Percentiles rank a stretch among this genome's conserved stretches.
Evolutionary conservation across 1,139 yeast species (phyloP).

Genomic region (Diutina rugosa): DNA sequence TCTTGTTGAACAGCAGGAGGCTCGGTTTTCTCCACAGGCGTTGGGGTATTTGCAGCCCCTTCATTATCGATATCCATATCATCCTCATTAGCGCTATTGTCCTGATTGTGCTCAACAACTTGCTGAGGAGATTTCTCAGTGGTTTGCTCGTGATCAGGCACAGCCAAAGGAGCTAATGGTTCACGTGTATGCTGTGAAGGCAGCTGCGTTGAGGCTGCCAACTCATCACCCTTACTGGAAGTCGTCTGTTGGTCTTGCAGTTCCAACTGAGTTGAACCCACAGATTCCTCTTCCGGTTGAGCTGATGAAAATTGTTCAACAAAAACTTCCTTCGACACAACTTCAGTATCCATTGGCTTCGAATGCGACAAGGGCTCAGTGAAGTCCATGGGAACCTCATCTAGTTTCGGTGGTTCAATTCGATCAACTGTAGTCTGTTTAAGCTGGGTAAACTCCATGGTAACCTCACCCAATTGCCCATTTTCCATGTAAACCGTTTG

Average conservation of each 20-base stretch:
- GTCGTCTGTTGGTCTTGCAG: too few relatives aligned
- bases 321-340: neutral
- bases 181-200: neutral
- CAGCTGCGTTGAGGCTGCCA: neutral
- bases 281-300: neutral
- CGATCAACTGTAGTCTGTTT: neutral
- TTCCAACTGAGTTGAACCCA: neutral
- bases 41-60: neutral
- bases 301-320: neutral
- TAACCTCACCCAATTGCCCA: neutral
- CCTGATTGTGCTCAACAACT: too few relatives aligned
- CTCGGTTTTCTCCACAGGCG: neutral
- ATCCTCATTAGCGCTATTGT: neutral
- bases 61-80: neutral
- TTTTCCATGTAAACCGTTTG: neutral
- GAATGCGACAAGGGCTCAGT: neutral
- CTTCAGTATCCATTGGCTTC: neutral
- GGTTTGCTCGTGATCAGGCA: neutral
- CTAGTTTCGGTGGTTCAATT: neutral
- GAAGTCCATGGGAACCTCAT: neutral
- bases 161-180: neutral
- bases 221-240: too few relatives aligned
- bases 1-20: neutral
- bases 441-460: neutral
- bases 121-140: too few relatives aligned